phyloP scores from a whole-genome alignment of 176 grass and related monocot species.

The Luzula sylvatica region DNA sequence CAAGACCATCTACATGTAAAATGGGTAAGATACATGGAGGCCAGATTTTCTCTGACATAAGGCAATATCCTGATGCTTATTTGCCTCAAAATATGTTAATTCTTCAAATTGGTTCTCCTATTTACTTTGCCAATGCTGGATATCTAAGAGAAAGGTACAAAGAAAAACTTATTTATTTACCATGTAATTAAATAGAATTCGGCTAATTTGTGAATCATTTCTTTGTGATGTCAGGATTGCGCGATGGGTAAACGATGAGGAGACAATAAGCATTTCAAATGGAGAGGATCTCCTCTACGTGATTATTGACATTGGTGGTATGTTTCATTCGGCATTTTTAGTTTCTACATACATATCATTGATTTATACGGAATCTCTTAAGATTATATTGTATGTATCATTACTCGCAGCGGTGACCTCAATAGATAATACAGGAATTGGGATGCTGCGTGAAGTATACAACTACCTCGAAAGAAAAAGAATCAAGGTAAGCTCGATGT shows the following conservation, averaged over 20 bases:
- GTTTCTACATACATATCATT: no score
- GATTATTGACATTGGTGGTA: slow-evolving; percentile 25
- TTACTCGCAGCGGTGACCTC: slow-evolving; percentile 15
- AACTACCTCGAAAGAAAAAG: slow-evolving; percentile 1
- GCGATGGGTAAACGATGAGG: slow-evolving; percentile 29
- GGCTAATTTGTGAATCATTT: no score
- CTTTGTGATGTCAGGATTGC: slow-evolving; percentile 11
- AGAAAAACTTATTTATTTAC: neutral
- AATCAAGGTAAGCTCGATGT: slow-evolving; percentile 14
- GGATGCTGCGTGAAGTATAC: slow-evolving; percentile 16
- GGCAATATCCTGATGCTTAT: slow-evolving; percentile 10
- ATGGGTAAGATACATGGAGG: slow-evolving; percentile 11
- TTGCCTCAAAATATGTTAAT: neutral
- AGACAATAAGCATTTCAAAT: neutral
- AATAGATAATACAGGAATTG: slow-evolving; percentile 24
- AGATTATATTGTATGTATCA: neutral
- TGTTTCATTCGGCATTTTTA: no score
- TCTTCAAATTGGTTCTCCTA: slow-evolving; percentile 21
- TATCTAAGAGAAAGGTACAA: slow-evolving; percentile 23
- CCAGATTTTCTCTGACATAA: slow-evolving; percentile 7
- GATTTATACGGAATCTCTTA: no score
- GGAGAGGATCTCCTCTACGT: no score
- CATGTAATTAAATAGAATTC: no score
- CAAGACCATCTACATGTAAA: slow-evolving; percentile 21
- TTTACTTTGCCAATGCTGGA: slow-evolving; percentile 14